Conservation (phyloP, 2,329 filamentous ascomycete species). For the Xylariaceae sp. region DNA sequence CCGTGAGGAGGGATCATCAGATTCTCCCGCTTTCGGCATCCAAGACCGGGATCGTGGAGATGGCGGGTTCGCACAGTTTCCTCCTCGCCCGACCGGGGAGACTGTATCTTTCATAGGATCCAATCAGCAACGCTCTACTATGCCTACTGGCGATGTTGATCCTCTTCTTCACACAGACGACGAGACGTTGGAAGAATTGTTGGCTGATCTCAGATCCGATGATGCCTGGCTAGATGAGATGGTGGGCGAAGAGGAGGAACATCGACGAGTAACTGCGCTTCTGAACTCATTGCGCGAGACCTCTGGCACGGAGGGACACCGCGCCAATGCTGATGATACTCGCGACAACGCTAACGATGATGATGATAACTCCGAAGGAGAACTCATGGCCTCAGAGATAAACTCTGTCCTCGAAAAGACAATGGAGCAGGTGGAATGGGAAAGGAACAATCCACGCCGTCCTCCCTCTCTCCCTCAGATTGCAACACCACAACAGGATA, state of each 20-base stretch:
- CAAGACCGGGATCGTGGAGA: constrained; percentile 5
- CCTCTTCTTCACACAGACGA: constrained; percentile 44
- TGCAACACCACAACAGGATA: constrained; percentile 3
- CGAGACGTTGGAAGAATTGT: constrained; percentile 47
- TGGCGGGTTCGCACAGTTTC: constrained; percentile 12
- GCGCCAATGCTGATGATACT: not conserved
- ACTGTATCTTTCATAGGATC: not conserved
- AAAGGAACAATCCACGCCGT: constrained; percentile 19
- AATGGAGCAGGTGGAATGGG: constrained; percentile 41
- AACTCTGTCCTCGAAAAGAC: constrained; percentile 42
- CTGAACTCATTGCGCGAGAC: constrained; percentile 31
- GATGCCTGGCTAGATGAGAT: constrained; percentile 32
- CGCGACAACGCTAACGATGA: constrained; percentile 8
- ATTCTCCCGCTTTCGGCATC: constrained; percentile 16
- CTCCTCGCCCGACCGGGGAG: constrained; percentile 7
- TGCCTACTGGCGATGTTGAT: constrained; percentile 31
- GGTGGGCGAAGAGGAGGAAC: constrained; percentile 28
- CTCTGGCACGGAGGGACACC: not conserved
- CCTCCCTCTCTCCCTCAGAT: constrained; percentile 11
- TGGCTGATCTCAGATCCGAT: constrained; percentile 38
- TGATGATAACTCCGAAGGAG: constrained; percentile 43
- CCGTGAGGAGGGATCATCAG: constrained; percentile 35
- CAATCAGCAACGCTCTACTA: not conserved
- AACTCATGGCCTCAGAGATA: constrained; percentile 41
- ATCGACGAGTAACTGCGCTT: constrained; percentile 31